phyloP scores from a whole-genome alignment of 2,329 filamentous ascomycete genomes.

The Plectosphaerella sp. region DNA sequence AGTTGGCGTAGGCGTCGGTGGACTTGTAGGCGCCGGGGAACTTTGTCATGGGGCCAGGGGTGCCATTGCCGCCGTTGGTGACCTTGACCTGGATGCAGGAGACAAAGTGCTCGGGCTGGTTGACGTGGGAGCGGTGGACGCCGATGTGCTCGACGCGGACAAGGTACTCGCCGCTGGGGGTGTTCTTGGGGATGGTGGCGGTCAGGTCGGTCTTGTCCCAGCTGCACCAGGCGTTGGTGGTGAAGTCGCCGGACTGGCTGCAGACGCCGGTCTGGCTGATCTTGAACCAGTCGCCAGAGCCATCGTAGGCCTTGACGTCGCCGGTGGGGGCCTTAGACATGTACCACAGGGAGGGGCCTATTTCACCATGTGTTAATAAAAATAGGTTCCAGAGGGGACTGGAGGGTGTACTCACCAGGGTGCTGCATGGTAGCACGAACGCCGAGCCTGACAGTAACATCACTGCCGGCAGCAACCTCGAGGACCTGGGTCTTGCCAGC shows the following conservation, averaged over 20 bases:
- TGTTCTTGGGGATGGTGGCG: conserved; percentile 33
- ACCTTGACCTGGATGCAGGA: conserved; percentile 15
- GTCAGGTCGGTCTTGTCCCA: conserved; percentile 35
- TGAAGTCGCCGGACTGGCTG: conserved; percentile 20
- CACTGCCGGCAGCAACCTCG: conserved; percentile 15
- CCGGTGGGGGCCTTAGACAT: conserved; percentile 6
- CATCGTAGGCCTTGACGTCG: conserved; percentile 14
- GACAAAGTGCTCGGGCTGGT: conserved; percentile 13
- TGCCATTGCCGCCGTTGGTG: conserved; percentile 11
- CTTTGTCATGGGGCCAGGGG: conserved; percentile 16
- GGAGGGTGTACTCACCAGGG: conserved; percentile 11
- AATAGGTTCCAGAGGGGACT: neutral
- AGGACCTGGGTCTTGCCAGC: conserved; percentile 14
- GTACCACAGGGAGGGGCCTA: conserved; percentile 3
- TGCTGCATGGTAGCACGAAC: conserved; percentile 13
- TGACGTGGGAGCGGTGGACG: conserved; percentile 15
- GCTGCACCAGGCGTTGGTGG: conserved; percentile 19
- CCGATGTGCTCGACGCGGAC: conserved; percentile 40
- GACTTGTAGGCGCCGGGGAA: conserved; percentile 23
- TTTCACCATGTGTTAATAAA: no score
- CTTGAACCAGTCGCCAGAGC: conserved; percentile 19
- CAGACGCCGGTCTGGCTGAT: conserved; percentile 15
- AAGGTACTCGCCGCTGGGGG: conserved; percentile 38
- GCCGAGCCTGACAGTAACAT: conserved; percentile 14
- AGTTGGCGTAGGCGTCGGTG: conserved; percentile 15